Percentiles rank a stretch among this genome's conserved stretches.
Conservation (phyloP, 768 basidiomycete species). For the Trametes sanguinea region DNA sequence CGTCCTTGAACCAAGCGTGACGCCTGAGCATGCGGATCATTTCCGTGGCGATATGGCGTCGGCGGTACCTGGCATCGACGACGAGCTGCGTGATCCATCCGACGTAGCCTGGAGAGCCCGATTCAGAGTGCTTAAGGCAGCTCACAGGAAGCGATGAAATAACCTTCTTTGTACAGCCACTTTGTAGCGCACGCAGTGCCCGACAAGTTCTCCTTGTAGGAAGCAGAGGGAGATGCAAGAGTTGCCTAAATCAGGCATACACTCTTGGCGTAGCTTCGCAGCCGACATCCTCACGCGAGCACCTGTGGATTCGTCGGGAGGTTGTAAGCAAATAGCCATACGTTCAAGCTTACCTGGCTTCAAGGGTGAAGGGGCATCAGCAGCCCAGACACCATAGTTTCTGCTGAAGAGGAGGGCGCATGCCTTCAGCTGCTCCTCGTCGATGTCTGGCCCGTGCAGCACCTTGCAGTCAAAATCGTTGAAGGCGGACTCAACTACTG, state of each 20-base stretch:
- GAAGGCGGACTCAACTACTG: not conserved
- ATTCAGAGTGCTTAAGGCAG: too few relatives aligned
- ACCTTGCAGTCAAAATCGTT: not conserved
- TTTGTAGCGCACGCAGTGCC: constrained; percentile 37
- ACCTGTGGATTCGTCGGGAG: not conserved
- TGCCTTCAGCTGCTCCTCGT: constrained; percentile 9
- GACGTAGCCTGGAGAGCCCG: constrained; percentile 23
- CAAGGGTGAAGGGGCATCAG: constrained; percentile 6
- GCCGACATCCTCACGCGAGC: constrained; percentile 13
- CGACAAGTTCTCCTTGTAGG: constrained; percentile 24
- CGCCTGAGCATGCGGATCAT: constrained; percentile 29
- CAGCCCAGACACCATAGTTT: constrained; percentile 36
- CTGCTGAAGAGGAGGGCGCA: constrained; percentile 36
- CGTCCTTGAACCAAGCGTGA: constrained; percentile 20
- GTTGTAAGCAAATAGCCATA: too few relatives aligned
- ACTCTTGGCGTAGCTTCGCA: constrained; percentile 8
- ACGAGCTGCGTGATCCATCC: constrained; percentile 42
- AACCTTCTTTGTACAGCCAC: constrained; percentile 33
- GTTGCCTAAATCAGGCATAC: constrained; percentile 17
- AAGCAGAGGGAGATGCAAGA: constrained; percentile 28
- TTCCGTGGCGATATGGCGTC: constrained; percentile 33
- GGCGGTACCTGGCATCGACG: constrained; percentile 30
- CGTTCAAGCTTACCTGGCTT: constrained; percentile 14
- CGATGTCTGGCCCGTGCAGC: constrained; percentile 1
- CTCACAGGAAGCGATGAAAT: not conserved